These are phyloP conservation scores for Eutrema yunnanense DNA, from an alignment of 345 rosid genomes.

Conservation along the genomic window DNA sequence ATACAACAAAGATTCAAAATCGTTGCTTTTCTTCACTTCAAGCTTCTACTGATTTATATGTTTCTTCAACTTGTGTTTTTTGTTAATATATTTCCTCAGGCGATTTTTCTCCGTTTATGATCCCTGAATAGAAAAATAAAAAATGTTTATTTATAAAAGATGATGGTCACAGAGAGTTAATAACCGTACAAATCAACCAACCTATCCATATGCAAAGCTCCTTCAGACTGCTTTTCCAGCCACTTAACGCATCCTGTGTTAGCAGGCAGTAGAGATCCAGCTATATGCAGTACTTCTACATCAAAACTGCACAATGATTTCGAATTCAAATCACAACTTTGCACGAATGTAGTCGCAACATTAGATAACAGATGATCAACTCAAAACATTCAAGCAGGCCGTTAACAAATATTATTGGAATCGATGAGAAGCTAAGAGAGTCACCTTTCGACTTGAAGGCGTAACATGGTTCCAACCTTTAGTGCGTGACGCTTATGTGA, in stretches of 20 bases:
- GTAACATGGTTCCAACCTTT: conserved; percentile 66
- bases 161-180: not conserved
- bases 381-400: not conserved
- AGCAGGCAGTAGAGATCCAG: conserved; percentile 52
- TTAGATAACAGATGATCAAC: not conserved
- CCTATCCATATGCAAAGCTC: conserved; percentile 34
- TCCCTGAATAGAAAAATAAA: conserved; percentile 17
- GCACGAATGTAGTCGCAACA: not conserved
- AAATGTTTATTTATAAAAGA: not conserved
- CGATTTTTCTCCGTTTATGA: conserved; percentile 32
- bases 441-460: conserved; percentile 75
- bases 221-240: conserved; percentile 44
- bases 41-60: conserved; percentile 3
- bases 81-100: conserved; percentile 5
- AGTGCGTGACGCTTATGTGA: conserved; percentile 52
- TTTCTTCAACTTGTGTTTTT: not conserved
- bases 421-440: not conserved
- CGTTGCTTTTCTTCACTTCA: not conserved
- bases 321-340: not conserved
- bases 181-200: conserved; percentile 10
- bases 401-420: not conserved
- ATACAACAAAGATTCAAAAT: not conserved
- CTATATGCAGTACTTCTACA: conserved; percentile 65
- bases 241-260: conserved; percentile 58
- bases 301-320: conserved; percentile 47